Conservation (phyloP, 129 eudicot species). For the Artemisia tridentata region DNA sequence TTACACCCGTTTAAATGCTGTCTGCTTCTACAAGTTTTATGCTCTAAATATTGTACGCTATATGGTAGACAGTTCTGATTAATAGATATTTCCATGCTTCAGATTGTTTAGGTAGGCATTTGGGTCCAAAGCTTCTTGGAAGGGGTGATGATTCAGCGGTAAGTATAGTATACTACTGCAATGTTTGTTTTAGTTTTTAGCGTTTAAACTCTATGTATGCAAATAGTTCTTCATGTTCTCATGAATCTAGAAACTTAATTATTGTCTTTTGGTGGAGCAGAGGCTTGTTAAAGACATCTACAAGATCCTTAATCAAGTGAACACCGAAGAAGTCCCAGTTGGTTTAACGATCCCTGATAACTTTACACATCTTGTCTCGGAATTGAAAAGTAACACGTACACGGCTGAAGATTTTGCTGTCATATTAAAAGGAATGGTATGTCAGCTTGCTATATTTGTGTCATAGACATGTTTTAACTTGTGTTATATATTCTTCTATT, state of each 20-base stretch:
- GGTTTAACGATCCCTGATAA: slow-evolving; percentile 76
- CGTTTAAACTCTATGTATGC: background rate
- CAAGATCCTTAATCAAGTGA: slow-evolving; percentile 85
- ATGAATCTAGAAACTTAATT: background rate
- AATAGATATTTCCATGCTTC: slow-evolving; percentile 25
- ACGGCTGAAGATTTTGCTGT: slow-evolving; percentile 81
- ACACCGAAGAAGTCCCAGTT: slow-evolving; percentile 66
- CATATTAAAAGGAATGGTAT: slow-evolving; percentile 88
- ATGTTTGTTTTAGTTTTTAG: background rate
- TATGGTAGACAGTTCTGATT: slow-evolving; percentile 16
- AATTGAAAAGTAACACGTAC: slow-evolving; percentile 73
- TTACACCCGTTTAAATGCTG: background rate
- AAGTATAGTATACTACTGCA: slow-evolving; percentile 25
- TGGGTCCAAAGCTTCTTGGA: slow-evolving; percentile 96
- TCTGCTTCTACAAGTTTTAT: slow-evolving; percentile 9
- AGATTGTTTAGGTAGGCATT: slow-evolving; percentile 98
- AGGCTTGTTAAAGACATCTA: slow-evolving; percentile 81
- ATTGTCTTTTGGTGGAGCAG: slow-evolving; percentile 48
- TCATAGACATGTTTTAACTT: background rate
- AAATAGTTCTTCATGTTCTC: no score
- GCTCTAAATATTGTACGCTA: slow-evolving; percentile 23
- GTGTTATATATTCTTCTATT: background rate
- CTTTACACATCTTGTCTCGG: slow-evolving; percentile 84
- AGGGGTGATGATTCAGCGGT: slow-evolving; percentile 94
- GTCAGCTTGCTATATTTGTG: slow-evolving; percentile 20